phyloP scores from a whole-genome alignment of 768 basidiomycete species.

The Lentinula aciculospora region DNA sequence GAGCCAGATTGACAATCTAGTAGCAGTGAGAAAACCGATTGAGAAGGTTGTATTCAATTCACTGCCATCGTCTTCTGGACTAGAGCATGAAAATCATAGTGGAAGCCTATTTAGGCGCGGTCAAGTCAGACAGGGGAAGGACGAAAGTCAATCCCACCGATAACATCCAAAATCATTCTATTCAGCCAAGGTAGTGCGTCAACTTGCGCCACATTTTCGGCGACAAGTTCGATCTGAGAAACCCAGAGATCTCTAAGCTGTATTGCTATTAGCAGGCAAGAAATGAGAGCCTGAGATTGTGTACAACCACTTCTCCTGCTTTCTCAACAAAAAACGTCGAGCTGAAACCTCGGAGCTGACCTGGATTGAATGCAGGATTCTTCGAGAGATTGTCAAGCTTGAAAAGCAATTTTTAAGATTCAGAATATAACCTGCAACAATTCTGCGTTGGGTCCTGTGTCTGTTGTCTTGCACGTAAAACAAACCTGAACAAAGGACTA shows the following conservation, averaged over 20 bases:
- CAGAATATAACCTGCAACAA: conserved; percentile 31
- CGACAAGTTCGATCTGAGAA: conserved; percentile 24
- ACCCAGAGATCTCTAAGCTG: conserved; percentile 48
- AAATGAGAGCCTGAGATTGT: not conserved
- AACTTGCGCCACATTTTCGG: conserved; percentile 27
- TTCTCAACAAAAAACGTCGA: conserved; percentile 55
- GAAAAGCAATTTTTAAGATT: not conserved
- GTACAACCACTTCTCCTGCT: conserved; percentile 34
- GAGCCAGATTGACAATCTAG: conserved; percentile 8
- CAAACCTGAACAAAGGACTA: conserved; percentile 31
- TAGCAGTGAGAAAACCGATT: conserved; percentile 18
- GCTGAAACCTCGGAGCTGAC: conserved; percentile 52
- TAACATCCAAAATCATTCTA: conserved; percentile 68
- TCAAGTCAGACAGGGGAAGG: conserved; percentile 9
- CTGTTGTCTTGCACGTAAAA: conserved; percentile 43
- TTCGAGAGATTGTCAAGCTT: conserved; percentile 10
- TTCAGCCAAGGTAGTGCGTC: conserved; percentile 64
- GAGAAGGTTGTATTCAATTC: conserved; percentile 27
- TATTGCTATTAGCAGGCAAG: not conserved
- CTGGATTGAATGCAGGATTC: conserved; percentile 65
- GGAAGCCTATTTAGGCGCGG: conserved; percentile 16
- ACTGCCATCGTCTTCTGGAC: conserved; percentile 20
- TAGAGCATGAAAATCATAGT: conserved; percentile 27
- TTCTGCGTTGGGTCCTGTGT: conserved; percentile 37
- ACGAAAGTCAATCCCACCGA: conserved; percentile 57